These are phyloP conservation scores for Schwanniomyces pseudopolymorphus DNA, from an alignment of 805 yeast species.

Conservation along the genomic window DNA sequence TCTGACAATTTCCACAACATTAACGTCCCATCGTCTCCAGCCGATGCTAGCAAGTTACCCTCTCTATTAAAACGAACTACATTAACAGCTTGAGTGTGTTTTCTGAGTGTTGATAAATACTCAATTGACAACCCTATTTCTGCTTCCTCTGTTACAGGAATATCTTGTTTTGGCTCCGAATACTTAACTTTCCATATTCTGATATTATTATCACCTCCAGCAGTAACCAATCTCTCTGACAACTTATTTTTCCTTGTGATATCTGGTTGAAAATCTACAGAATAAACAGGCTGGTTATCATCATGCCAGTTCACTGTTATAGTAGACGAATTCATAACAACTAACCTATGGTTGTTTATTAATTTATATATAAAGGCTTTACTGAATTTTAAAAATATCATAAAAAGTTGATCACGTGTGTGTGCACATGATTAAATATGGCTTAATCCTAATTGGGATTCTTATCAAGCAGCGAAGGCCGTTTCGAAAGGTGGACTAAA, in stretches of 20 bases:
- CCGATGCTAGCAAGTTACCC: conserved; percentile 77
- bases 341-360: neutral
- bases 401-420: neutral
- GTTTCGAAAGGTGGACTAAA: neutral
- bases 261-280: conserved; percentile 59
- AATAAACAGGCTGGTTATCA: conserved; percentile 71
- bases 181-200: conserved; percentile 48
- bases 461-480: neutral
- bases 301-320: conserved; percentile 73
- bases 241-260: conserved; percentile 7
- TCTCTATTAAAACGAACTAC: conserved; percentile 75
- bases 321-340: conserved; percentile 41
- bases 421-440: neutral
- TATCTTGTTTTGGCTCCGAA: neutral
- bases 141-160: neutral
- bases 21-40: conserved; percentile 93
- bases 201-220: conserved; percentile 93
- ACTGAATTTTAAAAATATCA: neutral
- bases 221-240: conserved; percentile 68
- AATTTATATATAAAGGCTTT: neutral
- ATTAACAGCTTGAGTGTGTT: conserved; percentile 94
- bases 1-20: conserved; percentile 73
- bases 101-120: conserved; percentile 76
- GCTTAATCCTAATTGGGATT: neutral
- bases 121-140: conserved; percentile 43